Conservation (phyloP, 108 stramenopile species). For the Skeletonema potamos region DNA sequence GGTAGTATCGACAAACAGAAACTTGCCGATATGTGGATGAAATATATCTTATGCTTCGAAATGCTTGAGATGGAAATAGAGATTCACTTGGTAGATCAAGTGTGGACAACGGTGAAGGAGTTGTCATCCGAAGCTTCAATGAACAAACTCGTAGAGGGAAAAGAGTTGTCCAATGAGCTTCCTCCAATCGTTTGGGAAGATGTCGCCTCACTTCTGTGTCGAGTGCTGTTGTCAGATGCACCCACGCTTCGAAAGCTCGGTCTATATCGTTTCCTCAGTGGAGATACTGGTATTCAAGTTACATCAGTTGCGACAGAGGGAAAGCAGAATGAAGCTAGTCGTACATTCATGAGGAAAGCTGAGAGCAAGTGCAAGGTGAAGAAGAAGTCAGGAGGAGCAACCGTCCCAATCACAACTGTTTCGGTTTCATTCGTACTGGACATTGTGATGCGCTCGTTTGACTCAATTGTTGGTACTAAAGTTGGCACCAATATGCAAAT, state of each 20-base stretch:
- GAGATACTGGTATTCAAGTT: slow-evolving; percentile 45
- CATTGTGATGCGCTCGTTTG: slow-evolving; percentile 67
- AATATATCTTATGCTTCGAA: slow-evolving; percentile 75
- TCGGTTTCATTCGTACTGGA: slow-evolving; percentile 55
- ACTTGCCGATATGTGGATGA: slow-evolving; percentile 53
- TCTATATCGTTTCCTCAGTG: slow-evolving; percentile 67
- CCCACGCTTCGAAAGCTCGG: slow-evolving; percentile 74
- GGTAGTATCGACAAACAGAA: background rate
- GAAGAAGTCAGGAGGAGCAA: slow-evolving; percentile 14
- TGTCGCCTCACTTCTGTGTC: slow-evolving; percentile 61
- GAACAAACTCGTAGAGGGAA: background rate
- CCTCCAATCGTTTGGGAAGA: slow-evolving; percentile 60
- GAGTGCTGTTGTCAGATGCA: slow-evolving; percentile 63
- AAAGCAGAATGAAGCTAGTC: background rate
- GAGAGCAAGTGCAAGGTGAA: slow-evolving; percentile 35
- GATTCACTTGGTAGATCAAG: slow-evolving; percentile 80
- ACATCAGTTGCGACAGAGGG: slow-evolving; percentile 2
- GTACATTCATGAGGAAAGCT: slow-evolving; percentile 36
- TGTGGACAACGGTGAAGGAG: slow-evolving; percentile 70
- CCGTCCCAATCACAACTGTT: slow-evolving; percentile 40
- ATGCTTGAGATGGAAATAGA: slow-evolving; percentile 87
- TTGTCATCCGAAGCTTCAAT: slow-evolving; percentile 31
- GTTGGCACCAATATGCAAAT: slow-evolving; percentile 70
- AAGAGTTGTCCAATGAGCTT: background rate
- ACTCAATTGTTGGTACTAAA: slow-evolving; percentile 62